Base-by-base conservation (phyloP, 2,329 filamentous ascomycete species). In the Fusarium guadeloupense region DNA sequence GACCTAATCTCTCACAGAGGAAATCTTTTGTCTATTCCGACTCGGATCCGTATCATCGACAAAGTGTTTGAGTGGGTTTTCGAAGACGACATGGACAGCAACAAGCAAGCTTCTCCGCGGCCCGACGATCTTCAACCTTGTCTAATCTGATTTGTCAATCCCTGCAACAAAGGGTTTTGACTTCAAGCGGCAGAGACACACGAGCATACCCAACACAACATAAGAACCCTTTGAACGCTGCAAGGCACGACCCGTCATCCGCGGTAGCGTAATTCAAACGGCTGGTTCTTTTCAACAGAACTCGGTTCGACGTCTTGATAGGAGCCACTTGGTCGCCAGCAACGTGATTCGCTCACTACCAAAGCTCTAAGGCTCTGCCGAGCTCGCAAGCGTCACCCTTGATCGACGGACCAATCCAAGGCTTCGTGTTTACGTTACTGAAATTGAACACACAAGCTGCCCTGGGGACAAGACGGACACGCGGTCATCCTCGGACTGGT, bases 391-490 rank as follows among this genome's bases (percentile, higher is more conserved):
- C 42, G 52, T 65, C 50, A 59, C 62, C 46, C 39, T 59, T 65
- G 62, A 58, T 53, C 59, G 34, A 41, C 51, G 61, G 50, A 59
- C 68, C 68, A 70, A 70, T 70, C 68, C 67, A 61, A 60, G 55
- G 43, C 49, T 62, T 70, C 46, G 41, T 45, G 46, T 69, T 70
- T 70, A 70, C 68, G 68, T 63, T 68, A 70, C 59, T 57, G 52
- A 60, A 66, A 70, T 59, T 55, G 64, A n/a, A 28, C 30, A 53
- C 57, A 58, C 62, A 51, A 43, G 14, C 28, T 57, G 41, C 14
- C 35, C 57, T 65, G 62, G 62, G 48, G 61, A 65, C 61, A 59
- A 62, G 47, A 62, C 61, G 62, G 53, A 61, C 49, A 64, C 65
- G 53, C 68, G 66, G 64, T 58, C 56, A 64, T 67, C 62, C 56